These are phyloP conservation scores for Penicillium robsamsonii DNA, from an alignment of 495 filamentous ascomycete species.

Conservation along the genomic window DNA sequence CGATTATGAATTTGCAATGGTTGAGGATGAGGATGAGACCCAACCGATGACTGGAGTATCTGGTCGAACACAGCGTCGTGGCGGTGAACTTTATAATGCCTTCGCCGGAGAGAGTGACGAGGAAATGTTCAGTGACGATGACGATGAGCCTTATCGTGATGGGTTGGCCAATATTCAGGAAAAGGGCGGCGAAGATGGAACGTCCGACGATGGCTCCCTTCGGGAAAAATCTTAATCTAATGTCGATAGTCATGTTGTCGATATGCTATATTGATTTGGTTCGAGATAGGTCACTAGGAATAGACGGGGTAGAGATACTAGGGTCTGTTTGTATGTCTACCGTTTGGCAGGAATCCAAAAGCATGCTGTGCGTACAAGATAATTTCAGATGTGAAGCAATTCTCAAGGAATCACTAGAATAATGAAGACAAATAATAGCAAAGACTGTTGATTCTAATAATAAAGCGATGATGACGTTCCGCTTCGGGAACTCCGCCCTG, in stretches of 20 bases:
- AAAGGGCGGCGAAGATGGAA: conserved; percentile 20
- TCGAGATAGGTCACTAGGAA: neutral
- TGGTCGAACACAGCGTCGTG: conserved; percentile 53
- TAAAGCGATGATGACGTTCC: conserved; percentile 31
- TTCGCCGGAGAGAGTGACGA: conserved; percentile 83
- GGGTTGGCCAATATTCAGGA: conserved; percentile 27
- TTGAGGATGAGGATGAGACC: conserved; percentile 77
- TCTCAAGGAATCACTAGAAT: neutral
- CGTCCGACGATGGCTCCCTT: conserved; percentile 12
- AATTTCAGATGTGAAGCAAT: neutral
- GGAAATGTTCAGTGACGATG: conserved; percentile 59
- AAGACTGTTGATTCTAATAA: neutral
- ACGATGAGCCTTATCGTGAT: conserved; percentile 50
- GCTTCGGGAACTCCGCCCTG: conserved; percentile 32
- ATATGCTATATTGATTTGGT: conserved; percentile 3
- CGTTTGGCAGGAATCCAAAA: neutral
- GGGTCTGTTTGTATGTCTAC: conserved; percentile 8
- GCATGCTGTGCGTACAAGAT: conserved; percentile 7
- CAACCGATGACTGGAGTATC: conserved; percentile 48
- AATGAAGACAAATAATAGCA: neutral
- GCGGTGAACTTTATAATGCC: conserved; percentile 88
- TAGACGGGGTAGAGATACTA: conserved; percentile 4
- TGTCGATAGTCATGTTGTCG: conserved; percentile 15
- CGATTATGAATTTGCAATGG: conserved; percentile 92
- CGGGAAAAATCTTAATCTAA: conserved; percentile 22